A percentile compares a stretch with the other conserved stretches of the same genome.
These are phyloP conservation scores for Jatropha multifida DNA, from an alignment of 441 rosid species.

Conservation along the genomic window DNA sequence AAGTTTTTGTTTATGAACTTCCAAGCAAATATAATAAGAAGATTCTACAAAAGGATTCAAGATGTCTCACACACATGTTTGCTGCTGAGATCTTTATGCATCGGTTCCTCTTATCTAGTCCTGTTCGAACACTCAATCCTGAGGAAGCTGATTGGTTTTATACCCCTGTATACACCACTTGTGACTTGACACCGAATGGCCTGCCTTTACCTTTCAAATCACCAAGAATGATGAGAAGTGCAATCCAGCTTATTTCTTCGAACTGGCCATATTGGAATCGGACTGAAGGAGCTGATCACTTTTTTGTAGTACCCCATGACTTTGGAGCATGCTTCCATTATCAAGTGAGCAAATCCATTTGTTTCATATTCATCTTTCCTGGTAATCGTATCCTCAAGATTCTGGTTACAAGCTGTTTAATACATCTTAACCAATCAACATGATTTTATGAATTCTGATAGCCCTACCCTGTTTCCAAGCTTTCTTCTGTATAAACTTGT, in stretches of 20 bases:
- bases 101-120: slow-evolving; percentile 77
- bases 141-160: slow-evolving; percentile 96
- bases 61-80: slow-evolving; percentile 97
- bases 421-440: slow-evolving; percentile 4
- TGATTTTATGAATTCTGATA: slow-evolving; percentile 12
- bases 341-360: slow-evolving; percentile 42
- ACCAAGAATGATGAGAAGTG: slow-evolving; percentile 92
- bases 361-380: not conserved
- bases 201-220: slow-evolving; percentile 93
- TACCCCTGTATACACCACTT: slow-evolving; percentile 80
- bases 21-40: slow-evolving; percentile 96
- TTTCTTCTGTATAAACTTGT: slow-evolving; percentile 12
- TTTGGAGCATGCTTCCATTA: slow-evolving; percentile 96
- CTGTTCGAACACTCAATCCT: slow-evolving; percentile 79
- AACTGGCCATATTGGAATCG: slow-evolving; percentile 85
- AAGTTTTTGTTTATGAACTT: slow-evolving; percentile 87
- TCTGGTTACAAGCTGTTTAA: not conserved
- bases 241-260: slow-evolving; percentile 69
- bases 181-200: slow-evolving; percentile 88
- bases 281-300: slow-evolving; percentile 89
- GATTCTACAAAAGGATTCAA: slow-evolving; percentile 76
- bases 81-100: slow-evolving; percentile 97
- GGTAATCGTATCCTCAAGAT: not conserved
- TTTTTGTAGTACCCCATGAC: slow-evolving; percentile 94
- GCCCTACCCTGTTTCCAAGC: not conserved